A percentile compares a stretch with the other conserved stretches of the same genome.
phyloP scores from a whole-genome alignment of 1,284 basidiomycete species.

The Cryptococcus maquisensis region DNA sequence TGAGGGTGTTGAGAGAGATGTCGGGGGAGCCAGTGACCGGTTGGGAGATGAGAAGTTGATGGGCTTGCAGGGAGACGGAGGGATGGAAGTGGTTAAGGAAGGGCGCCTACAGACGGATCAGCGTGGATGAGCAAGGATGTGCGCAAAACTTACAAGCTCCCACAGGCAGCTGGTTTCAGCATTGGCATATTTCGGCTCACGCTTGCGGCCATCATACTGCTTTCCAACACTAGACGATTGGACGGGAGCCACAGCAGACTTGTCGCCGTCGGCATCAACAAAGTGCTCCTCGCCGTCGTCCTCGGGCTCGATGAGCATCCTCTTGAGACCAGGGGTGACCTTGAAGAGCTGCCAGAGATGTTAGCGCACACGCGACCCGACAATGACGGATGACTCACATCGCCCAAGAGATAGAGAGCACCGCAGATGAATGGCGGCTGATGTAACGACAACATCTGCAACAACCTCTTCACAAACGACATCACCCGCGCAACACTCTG shows the following conservation, averaged over 20 bases:
- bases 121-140: neutral
- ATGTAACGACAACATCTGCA: constrained; percentile 73
- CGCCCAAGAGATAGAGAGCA: constrained; percentile 61
- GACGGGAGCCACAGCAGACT: neutral
- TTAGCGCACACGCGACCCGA: neutral
- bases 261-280: constrained; percentile 44
- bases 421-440: constrained; percentile 88
- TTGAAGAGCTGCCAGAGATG: constrained; percentile 64
- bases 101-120: constrained; percentile 56
- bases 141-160: constrained; percentile 65
- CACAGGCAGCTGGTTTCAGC: constrained; percentile 79
- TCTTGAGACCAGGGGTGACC: constrained; percentile 64
- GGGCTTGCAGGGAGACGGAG: constrained; percentile 78
- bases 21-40: constrained; percentile 75
- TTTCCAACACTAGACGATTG: neutral
- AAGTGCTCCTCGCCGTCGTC: constrained; percentile 55
- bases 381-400: constrained; percentile 41
- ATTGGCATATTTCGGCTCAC: constrained; percentile 84
- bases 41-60: constrained; percentile 66
- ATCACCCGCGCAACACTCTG: constrained; percentile 59
- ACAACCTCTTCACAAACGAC: constrained; percentile 79
- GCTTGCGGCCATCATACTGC: constrained; percentile 77
- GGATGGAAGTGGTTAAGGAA: constrained; percentile 88
- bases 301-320: constrained; percentile 58
- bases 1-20: constrained; percentile 85